These are phyloP conservation scores for Taphrina deformans DNA, from an alignment of 1,139 yeast species.

Conservation along the genomic window DNA sequence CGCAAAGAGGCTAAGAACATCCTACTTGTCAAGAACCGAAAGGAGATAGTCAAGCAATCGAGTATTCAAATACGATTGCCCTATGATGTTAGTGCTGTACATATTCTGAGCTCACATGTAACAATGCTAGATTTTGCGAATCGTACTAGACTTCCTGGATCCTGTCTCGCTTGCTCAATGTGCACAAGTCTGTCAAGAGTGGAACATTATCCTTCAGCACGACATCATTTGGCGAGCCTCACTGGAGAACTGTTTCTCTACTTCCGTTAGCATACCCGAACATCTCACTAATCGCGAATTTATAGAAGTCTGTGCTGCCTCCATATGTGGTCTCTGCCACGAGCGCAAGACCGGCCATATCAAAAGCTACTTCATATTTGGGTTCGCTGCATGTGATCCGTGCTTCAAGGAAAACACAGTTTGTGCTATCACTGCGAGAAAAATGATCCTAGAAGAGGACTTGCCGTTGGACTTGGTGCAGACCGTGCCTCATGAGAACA, in stretches of 20 bases:
- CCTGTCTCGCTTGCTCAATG: neutral
- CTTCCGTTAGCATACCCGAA: neutral
- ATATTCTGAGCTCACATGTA: too few relatives aligned
- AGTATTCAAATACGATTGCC: neutral
- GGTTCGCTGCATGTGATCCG: neutral
- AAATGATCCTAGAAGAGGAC: neutral
- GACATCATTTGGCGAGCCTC: neutral
- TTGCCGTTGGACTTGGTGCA: neutral
- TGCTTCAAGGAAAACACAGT: neutral
- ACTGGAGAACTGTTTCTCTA: neutral
- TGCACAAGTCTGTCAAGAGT: slow-evolving; percentile 2
- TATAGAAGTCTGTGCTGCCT: neutral
- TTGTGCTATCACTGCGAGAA: neutral
- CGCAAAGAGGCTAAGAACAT: neutral
- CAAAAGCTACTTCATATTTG: neutral
- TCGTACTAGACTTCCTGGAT: neutral
- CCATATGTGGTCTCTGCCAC: neutral
- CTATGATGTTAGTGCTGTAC: neutral
- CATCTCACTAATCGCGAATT: neutral
- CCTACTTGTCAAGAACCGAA: neutral
- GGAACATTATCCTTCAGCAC: neutral
- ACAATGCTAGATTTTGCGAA: neutral
- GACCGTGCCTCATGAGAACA: neutral
- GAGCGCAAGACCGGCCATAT: neutral
- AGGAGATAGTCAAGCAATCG: neutral